Evolutionary conservation across 768 basidiomycete species (phyloP).

Genomic region (Phylloporus arenicola): DNA sequence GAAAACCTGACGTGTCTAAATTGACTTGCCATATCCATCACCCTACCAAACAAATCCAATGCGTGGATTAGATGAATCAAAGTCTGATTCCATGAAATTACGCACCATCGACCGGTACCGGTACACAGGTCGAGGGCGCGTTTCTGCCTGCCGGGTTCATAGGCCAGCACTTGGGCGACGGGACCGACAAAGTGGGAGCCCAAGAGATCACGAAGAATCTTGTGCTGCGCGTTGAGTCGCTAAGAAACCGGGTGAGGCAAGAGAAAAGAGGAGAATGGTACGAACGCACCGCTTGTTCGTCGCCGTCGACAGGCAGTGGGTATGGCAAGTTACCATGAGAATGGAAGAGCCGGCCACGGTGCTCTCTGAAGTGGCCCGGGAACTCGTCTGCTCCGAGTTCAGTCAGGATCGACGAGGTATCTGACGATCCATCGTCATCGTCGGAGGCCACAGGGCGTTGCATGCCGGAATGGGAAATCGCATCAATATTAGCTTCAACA

Average conservation of each 20-base stretch:
- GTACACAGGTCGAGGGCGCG: conserved; percentile 71
- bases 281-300: conserved; percentile 58
- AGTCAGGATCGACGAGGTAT: conserved; percentile 38
- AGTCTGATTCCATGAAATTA: conserved; percentile 16
- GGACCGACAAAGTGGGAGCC: conserved; percentile 59
- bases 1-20: conserved; percentile 63
- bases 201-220: conserved; percentile 43
- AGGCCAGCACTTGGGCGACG: conserved; percentile 46
- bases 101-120: conserved; percentile 69
- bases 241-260: conserved; percentile 21
- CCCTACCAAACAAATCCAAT: conserved; percentile 40
- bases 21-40: conserved; percentile 63
- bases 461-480: conserved; percentile 7
- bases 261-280: background rate
- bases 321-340: conserved; percentile 60
- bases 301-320: conserved; percentile 65
- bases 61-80: conserved; percentile 15
- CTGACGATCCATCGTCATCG: conserved; percentile 36
- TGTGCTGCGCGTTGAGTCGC: conserved; percentile 52
- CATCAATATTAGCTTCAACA: conserved; percentile 9
- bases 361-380: conserved; percentile 54
- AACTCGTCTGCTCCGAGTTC: conserved; percentile 53
- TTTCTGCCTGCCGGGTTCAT: conserved; percentile 36
- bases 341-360: conserved; percentile 60
- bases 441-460: conserved; percentile 10